Evolutionary conservation across 192 early-diverging fungal species (phyloP), one percentile per base, ranked within the genome.

Genomic region (Podila minutissima): DNA sequence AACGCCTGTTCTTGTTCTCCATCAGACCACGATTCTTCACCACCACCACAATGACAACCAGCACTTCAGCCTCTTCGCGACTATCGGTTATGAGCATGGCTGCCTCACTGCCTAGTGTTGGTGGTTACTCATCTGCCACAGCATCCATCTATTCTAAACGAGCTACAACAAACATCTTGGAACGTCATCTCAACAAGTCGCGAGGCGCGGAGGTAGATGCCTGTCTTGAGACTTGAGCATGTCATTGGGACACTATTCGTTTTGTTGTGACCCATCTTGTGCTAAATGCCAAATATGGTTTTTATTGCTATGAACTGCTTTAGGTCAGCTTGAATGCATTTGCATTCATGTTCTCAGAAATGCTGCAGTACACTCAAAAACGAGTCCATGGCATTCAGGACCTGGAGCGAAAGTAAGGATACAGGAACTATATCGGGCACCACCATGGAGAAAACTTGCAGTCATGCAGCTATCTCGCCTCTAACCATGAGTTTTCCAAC

Each of bases 341-440:
- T 82, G 88, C 94, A 19, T 97, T 97, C 74, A 74, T 99, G 33
- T 96, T 99, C 83, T 94, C 93, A 29, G 98, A 99, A 83, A 97
- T 98, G 87, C 84, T 99, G 31, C 95, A 94, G 64, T 98, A 98
- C 84, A 91, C 97, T n/a, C 97, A 98, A 85, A 97, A 97, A 83
- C 89, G 94, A 50, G 96, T 96, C 10, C 89, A 92, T 72, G 97
- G 96, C 26, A 96, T 99, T 66, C 94, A 96, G 75, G 97, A 97
- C 72, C 88, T 99, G 24, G 98, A 99, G 77, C 91, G 93, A 82
- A 96, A 94, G 95, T 96, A 91, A 4, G 75, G 13, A 12, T 24
- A 37, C 31, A 13, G 32, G 17, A 37, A 35, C 5, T 31, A 20
- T n/a, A 37, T 19, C 22, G 20, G 3, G 2, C 24, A 58, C 0